phyloP scores from a whole-genome alignment of 495 filamentous ascomycete species.

The Penicillium herquei region DNA sequence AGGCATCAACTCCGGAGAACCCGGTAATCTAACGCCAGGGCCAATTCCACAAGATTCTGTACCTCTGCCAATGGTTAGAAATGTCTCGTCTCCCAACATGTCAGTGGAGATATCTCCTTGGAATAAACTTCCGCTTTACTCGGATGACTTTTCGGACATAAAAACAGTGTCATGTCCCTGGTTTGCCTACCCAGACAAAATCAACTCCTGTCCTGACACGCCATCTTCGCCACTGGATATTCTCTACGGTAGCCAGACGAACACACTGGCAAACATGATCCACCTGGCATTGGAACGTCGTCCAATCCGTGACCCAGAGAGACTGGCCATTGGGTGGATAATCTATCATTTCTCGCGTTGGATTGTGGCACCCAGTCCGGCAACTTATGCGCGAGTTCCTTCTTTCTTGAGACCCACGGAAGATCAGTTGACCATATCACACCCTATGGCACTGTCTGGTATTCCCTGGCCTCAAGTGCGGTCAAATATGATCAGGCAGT shows the following conservation, averaged over 20 bases:
- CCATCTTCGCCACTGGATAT: conserved; percentile 27
- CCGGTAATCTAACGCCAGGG: not conserved
- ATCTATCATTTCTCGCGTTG: conserved; percentile 24
- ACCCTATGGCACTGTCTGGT: conserved; percentile 20
- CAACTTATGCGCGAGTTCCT: conserved; percentile 16
- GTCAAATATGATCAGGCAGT: conserved; percentile 23
- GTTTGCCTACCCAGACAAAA: conserved; percentile 17
- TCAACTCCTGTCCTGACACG: conserved; percentile 18
- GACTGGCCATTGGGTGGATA: conserved; percentile 22
- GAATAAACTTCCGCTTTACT: conserved; percentile 23
- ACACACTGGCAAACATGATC: conserved; percentile 26
- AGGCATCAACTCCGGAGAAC: not conserved
- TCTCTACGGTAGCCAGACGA: conserved; percentile 28
- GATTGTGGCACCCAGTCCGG: conserved; percentile 22
- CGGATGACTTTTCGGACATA: conserved; percentile 16
- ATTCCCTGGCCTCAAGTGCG: conserved; percentile 24
- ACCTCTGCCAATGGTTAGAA: not conserved
- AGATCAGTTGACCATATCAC: conserved; percentile 20
- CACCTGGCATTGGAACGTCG: conserved; percentile 17
- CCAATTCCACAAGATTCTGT: not conserved
- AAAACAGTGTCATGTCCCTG: conserved; percentile 11
- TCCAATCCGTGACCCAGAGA: conserved; percentile 28
- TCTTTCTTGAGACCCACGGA: conserved; percentile 14
- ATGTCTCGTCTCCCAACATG: not conserved
- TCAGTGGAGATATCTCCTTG: conserved; percentile 4